Base-by-base conservation (phyloP, 371 early-diverging fungal species). In the Blakeslea trispora region DNA sequence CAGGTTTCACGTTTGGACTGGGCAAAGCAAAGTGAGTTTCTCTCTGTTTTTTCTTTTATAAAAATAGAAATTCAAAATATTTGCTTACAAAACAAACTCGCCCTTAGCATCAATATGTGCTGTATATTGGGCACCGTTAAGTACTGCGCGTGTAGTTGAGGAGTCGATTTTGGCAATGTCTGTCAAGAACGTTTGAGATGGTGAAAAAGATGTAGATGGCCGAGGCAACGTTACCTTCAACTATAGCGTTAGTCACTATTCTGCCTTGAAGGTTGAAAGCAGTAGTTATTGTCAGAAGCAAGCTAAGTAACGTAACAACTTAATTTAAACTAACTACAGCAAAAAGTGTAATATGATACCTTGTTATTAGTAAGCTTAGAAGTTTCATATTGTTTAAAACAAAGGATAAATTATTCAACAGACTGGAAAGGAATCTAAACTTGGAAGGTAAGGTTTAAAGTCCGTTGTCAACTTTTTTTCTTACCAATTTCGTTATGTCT, bases 1-100 rank as follows among this genome's bases (percentile, higher is more conserved):
- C 80, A n/a, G 71, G 58, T 37, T 57, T 47, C 1, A 80, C 63
- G 28, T 70, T 42, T 31, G 53, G 51, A 32, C 68, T 68, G 50
- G 13, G 31, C 46, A 19, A n/a, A 58, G 7, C 15, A 17, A 24
- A 18, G 13, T 32, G 37, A 43, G 21, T 54, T 19, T 21, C 1
- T 52, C 18, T 17, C 15, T 11, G 9, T 18, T 37, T 13, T n/a
- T n/a, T n/a, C n/a, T n/a, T n/a, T n/a, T n/a, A n/a, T n/a, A n/a
- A n/a, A n/a, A n/a, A n/a, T 10, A 17, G 17, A 15, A 50, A 24
- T 1, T 2, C 19, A 40, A 39, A 11, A 47, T 18, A 28, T 44
- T 24, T n/a, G 10, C 39, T 53, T 49, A 67, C 68, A 67, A 45
- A 24, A 19, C 49, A 43, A 69, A 66, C 18, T 59, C 55, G 6